These are phyloP conservation scores for Emmonsiellopsis sp. DNA, from an alignment of 2,329 filamentous ascomycete species.

Conservation along the genomic window DNA sequence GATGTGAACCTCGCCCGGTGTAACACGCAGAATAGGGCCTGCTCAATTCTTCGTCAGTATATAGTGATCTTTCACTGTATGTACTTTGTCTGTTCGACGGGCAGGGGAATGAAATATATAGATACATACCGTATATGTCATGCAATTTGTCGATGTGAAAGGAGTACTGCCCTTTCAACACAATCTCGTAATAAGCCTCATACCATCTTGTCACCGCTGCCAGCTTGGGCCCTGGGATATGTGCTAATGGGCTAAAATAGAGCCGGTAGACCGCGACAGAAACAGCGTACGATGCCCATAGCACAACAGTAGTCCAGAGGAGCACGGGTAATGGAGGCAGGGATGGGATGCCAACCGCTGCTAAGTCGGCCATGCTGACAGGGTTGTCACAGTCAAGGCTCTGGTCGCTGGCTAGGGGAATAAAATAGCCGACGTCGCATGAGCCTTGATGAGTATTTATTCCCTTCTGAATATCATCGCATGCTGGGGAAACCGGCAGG, in stretches of 20 bases:
- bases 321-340: too few relatives aligned
- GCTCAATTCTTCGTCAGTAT: background rate
- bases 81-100: background rate
- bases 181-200: conserved; percentile 18
- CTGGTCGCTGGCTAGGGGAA: too few relatives aligned
- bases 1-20: conserved; percentile 15
- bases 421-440: too few relatives aligned
- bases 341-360: too few relatives aligned
- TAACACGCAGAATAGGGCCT: conserved; percentile 17
- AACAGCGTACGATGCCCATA: conserved; percentile 5
- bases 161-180: conserved; percentile 14
- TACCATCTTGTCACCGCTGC: conserved; percentile 16
- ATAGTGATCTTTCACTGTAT: background rate
- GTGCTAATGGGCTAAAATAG: conserved; percentile 14
- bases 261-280: conserved; percentile 12
- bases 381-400: too few relatives aligned
- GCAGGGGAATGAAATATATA: background rate
- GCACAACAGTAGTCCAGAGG: background rate
- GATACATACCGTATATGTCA: conserved; percentile 15
- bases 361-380: too few relatives aligned
- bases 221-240: conserved; percentile 15
- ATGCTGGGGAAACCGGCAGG: too few relatives aligned
- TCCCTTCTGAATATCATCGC: too few relatives aligned
- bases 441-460: too few relatives aligned
- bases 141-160: conserved; percentile 15